phyloP scores from a whole-genome alignment of 1,284 basidiomycete species.

The Pyrrhoderma noxium region DNA sequence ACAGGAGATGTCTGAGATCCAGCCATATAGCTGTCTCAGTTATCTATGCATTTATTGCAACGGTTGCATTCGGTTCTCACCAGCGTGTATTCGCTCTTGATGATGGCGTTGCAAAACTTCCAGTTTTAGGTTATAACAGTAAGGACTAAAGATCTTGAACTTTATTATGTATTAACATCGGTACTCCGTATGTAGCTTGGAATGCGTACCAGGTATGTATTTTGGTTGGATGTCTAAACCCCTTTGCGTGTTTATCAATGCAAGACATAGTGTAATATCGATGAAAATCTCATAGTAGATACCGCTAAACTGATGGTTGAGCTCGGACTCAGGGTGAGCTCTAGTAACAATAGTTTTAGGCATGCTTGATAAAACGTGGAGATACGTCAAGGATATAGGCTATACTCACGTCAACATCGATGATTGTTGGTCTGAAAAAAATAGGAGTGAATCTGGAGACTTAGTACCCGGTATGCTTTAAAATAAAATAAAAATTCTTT shows the following conservation, averaged over 20 bases:
- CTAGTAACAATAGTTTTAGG: not conserved
- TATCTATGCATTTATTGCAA: no score
- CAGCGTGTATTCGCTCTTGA: slow-evolving; percentile 10
- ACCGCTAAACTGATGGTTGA: slow-evolving; percentile 30
- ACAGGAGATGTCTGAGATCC: no score
- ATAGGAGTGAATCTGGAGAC: slow-evolving; percentile 38
- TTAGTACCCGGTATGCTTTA: slow-evolving; percentile 35
- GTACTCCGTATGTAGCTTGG: slow-evolving; percentile 25
- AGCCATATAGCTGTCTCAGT: no score
- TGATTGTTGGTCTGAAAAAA: slow-evolving; percentile 50
- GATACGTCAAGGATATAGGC: slow-evolving; percentile 47
- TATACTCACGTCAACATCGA: slow-evolving; percentile 50
- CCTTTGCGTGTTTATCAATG: no score
- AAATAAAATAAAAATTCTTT: no score
- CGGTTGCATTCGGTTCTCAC: no score
- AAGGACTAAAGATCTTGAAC: slow-evolving; percentile 11
- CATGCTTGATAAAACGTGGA: no score
- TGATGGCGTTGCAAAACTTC: slow-evolving; percentile 21
- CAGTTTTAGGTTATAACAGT: slow-evolving; percentile 32
- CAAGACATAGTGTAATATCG: slow-evolving; percentile 30
- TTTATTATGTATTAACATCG: not conserved
- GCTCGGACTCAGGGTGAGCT: slow-evolving; percentile 28
- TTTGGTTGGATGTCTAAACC: not conserved
- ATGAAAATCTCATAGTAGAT: slow-evolving; percentile 30
- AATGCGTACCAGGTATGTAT: slow-evolving; percentile 27